Evolutionary conservation across 1,139 yeast species (phyloP), one percentile per base, ranked within the genome.

Genomic region (Groenewaldozyma sp.): DNA sequence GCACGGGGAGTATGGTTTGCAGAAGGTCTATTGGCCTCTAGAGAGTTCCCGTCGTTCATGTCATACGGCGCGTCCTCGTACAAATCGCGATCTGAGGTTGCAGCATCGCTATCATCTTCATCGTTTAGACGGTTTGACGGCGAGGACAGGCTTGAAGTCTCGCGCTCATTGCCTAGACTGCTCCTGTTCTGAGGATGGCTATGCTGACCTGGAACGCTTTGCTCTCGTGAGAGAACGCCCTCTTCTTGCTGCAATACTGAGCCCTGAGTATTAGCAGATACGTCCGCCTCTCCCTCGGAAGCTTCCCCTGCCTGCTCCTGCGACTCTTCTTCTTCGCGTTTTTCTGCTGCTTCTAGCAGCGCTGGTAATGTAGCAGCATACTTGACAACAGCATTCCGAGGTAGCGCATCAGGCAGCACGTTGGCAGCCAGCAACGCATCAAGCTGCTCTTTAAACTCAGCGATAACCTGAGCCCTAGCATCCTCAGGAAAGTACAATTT

Each of bases 401-500:
- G 65, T 2, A 64, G 53, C 4, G 62, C 59, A 51, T 77, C 84
- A 38, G 41, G 36, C 27, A 43, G 41, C 5, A 37, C 38, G 22
- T 52, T 58, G 35, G 53, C 52, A 20, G 55, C 60, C 10, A 57
- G 36, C 9, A 55, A 45, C 39, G 53, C 60, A 11, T 52, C 48
- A 3, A 60, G 45, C 26, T 18, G 37, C 4, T 35, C 49, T 5
- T 40, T 35, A 9, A 54, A 43, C 29, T 41, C 48, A 17, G 34
- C 24, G 11, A 50, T 40, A 42, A 35, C 40, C 5, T 35, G 47
- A 17, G 42, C 35, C 3, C 42, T 42, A 1, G 44, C 45, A 2
- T 18, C 22, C 5, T 46, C 40, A 1, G 70, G 63, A 32, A 73
- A 55, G 36, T 58, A 55, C 19, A 83, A 63, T 49, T 76, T 76